A percentile compares a stretch with the other conserved stretches of the same genome.
Conservation (phyloP, 306 rosid species). For the Vigna mungo region DNA sequence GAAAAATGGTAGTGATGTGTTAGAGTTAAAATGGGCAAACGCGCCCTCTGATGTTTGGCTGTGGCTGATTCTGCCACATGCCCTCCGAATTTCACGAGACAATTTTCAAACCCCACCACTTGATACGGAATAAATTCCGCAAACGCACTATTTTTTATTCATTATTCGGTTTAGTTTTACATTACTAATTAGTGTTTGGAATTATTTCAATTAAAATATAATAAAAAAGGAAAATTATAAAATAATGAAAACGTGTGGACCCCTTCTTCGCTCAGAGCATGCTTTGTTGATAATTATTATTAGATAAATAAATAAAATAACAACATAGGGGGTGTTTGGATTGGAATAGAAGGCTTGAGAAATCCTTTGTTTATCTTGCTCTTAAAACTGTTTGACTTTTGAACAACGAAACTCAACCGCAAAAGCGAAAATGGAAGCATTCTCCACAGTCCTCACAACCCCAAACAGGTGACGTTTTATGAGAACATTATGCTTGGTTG, state of each 20-base stretch:
- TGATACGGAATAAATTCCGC: constrained; percentile 57
- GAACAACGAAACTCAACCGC: constrained; percentile 50
- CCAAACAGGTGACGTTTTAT: constrained; percentile 48
- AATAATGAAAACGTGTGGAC: constrained; percentile 60
- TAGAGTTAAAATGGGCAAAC: constrained; percentile 30
- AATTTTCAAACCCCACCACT: constrained; percentile 50
- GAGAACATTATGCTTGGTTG: background rate
- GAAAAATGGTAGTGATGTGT: constrained; percentile 37
- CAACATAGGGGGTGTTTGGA: constrained; percentile 43
- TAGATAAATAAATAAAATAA: constrained; percentile 8
- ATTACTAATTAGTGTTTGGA: background rate
- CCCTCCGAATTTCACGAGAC: constrained; percentile 45
- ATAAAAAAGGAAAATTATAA: background rate
- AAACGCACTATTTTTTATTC: constrained; percentile 43
- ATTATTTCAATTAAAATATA: constrained; percentile 2
- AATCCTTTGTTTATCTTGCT: constrained; percentile 24
- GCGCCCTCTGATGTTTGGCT: background rate
- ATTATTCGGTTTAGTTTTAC: constrained; percentile 5
- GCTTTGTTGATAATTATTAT: background rate
- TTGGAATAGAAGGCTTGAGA: constrained; percentile 55
- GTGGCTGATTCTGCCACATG: constrained; percentile 41
- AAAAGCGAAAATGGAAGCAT: constrained; percentile 51
- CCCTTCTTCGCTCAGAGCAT: constrained; percentile 28
- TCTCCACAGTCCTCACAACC: constrained; percentile 32
- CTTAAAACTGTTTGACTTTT: constrained; percentile 56